Conservation (phyloP, 2,329 filamentous ascomycete species). For the Ascochyta fabae region DNA sequence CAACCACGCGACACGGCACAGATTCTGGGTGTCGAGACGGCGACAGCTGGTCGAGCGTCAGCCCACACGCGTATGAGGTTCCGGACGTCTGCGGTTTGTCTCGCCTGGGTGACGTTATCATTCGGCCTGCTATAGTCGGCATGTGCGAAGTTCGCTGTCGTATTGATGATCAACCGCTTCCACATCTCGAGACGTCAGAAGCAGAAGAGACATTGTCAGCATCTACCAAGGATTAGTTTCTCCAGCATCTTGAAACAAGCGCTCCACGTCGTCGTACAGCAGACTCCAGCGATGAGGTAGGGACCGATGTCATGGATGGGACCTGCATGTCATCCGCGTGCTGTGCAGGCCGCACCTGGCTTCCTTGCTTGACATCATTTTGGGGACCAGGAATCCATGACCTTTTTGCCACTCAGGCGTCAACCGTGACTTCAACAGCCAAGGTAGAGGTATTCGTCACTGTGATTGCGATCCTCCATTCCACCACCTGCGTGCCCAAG, state of each 20-base stretch:
- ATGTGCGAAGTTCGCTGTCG: neutral
- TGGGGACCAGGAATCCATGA: slow-evolving; percentile 20
- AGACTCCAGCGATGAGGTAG: slow-evolving; percentile 4
- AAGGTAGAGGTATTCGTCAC: slow-evolving; percentile 3
- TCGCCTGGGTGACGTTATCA: neutral
- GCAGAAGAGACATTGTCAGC: neutral
- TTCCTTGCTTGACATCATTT: slow-evolving; percentile 16
- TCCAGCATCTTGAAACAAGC: slow-evolving; percentile 13
- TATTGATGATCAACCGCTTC: neutral
- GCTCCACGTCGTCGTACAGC: slow-evolving; percentile 7
- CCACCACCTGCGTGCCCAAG: slow-evolving; percentile 27
- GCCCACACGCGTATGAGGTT: slow-evolving; percentile 14
- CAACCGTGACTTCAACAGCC: slow-evolving; percentile 16
- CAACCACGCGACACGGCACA: slow-evolving; percentile 15
- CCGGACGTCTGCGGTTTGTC: slow-evolving; percentile 8
- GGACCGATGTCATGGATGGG: slow-evolving; percentile 3
- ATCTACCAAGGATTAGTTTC: neutral
- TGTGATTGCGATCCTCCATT: slow-evolving; percentile 37
- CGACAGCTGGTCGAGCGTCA: slow-evolving; percentile 7
- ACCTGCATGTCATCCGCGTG: slow-evolving; percentile 11
- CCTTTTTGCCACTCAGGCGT: slow-evolving; percentile 10
- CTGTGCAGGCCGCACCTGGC: slow-evolving; percentile 3
- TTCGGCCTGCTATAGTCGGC: slow-evolving; percentile 5
- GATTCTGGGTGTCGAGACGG: slow-evolving; percentile 11
- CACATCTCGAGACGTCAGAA: neutral